phyloP scores from a whole-genome alignment of 1,284 basidiomycete species.

The Neolentinus lepideus region DNA sequence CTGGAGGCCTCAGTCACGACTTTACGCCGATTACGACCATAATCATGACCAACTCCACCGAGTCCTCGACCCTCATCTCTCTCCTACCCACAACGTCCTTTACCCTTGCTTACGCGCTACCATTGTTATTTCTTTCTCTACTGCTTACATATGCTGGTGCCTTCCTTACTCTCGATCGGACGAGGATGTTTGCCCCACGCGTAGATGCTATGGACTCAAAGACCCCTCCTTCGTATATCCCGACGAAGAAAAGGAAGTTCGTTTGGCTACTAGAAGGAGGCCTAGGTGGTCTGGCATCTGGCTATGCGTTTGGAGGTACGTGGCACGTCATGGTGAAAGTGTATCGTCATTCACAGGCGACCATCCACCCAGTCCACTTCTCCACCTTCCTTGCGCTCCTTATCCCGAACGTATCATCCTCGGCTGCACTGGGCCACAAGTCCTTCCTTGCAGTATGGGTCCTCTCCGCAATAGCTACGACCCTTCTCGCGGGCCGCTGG shows the following conservation, averaged over 20 bases:
- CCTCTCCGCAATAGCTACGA: constrained; percentile 37
- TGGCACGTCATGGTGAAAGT: constrained; percentile 13
- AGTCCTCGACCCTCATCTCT: neutral
- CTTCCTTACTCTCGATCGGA: constrained; percentile 62
- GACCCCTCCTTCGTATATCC: constrained; percentile 23
- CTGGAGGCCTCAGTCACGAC: neutral
- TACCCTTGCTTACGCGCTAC: constrained; percentile 45
- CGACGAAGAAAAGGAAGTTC: constrained; percentile 21
- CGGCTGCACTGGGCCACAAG: constrained; percentile 33
- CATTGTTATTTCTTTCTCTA: constrained; percentile 44
- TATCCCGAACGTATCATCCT: constrained; percentile 42
- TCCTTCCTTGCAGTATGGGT: constrained; percentile 57
- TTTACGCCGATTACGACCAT: constrained; percentile 1
- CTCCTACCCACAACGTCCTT: constrained; percentile 27
- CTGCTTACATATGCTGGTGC: constrained; percentile 54
- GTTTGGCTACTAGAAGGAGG: constrained; percentile 48
- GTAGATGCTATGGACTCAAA: constrained; percentile 24
- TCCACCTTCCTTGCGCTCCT: constrained; percentile 53
- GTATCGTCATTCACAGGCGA: neutral
- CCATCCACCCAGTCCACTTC: constrained; percentile 37
- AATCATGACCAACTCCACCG: constrained; percentile 12
- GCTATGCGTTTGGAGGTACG: constrained; percentile 53
- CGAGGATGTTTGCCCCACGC: constrained; percentile 47
- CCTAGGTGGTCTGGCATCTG: constrained; percentile 49
- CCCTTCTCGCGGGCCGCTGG: constrained; percentile 43